A percentile compares a stretch with the other conserved stretches of the same genome.
Conservation (phyloP, 495 filamentous ascomycete species). For the Penicillium lividum region DNA sequence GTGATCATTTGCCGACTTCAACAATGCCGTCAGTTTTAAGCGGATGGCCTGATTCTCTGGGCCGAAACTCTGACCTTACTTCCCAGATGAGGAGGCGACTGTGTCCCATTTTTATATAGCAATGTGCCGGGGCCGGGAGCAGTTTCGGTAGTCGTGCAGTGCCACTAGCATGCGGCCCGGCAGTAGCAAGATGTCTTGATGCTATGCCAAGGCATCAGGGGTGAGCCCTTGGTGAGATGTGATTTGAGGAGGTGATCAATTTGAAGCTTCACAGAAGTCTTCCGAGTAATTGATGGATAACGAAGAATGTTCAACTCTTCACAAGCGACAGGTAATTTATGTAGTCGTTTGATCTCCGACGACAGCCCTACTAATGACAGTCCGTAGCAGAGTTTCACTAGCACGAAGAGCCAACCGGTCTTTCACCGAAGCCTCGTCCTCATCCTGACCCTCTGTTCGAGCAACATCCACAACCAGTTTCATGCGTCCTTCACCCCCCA, state of each 20-base stretch:
- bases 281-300: background rate
- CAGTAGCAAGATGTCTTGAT: background rate
- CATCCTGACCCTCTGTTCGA: constrained; percentile 22
- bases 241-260: too few species aligned
- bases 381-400: constrained; percentile 31
- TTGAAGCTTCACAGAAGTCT: background rate
- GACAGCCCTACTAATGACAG: constrained; percentile 30
- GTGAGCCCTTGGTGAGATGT: too few species aligned
- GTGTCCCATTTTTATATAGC: background rate
- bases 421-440: constrained; percentile 6
- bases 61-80: background rate
- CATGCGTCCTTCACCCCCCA: constrained; percentile 52
- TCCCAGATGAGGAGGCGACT: background rate
- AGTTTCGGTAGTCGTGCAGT: background rate
- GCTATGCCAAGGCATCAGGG: too few species aligned
- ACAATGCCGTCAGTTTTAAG: background rate
- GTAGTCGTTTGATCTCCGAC: constrained; percentile 25
- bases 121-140: background rate
- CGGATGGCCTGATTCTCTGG: background rate
- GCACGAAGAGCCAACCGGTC: constrained; percentile 22
- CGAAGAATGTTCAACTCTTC: background rate
- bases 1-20: background rate
- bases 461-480: constrained; percentile 47
- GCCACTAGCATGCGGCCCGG: too few species aligned
- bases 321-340: constrained; percentile 7